Evolutionary conservation across 2,329 filamentous ascomycete species (phyloP), one percentile per base, ranked within the genome.

Genomic region (Colletotrichum tamarilloi): DNA sequence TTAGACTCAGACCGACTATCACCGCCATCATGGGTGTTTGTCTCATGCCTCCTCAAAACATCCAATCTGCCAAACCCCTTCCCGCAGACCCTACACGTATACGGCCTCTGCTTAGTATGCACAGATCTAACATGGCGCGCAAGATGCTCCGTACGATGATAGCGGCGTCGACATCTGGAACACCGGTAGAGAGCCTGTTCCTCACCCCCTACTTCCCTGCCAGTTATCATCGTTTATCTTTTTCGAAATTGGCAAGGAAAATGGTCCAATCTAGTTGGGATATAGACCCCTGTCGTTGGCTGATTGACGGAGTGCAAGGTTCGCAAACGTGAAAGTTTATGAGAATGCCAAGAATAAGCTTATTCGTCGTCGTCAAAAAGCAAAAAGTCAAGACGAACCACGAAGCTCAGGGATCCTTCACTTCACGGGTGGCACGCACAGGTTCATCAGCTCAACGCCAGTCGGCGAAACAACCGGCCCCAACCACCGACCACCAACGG

Each of bases 51-150:
- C 9, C 16, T 58, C 8, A 69, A 35, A 7, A 64, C 24, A 24
- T 69, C 67, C 12, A 69, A 24, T n/a, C 67, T 62, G 3, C 52
- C 67, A 26, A 65, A 69, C 5, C 49, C 32, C 32, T 69, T 69
- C 12, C 52, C 59, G 35, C 67, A 69, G 1, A 7, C 4, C 14
- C 55, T 26, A 11, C 67, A 69, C 11, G 22, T 19, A 19, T 64
- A 69, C 14, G 59, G 67, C 7, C 67, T 59, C 35, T 64, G 67
- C 22, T 64, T 52, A n/a, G 59, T 64, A 14, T 69, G 67, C 19
- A 59, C 24, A 24, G 67, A 64, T 6, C 59, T 52, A 9, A 69
- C 59, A 56, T 69, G 59, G 14, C 59, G 67, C 30, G 38, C 59
- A 5, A 69, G 59, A 19, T 57, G 52, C 9, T 69, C 67, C 6